Evolutionary conservation across 805 yeast species (phyloP), one percentile per base, ranked within the genome.

Genomic region (Candida maris): DNA sequence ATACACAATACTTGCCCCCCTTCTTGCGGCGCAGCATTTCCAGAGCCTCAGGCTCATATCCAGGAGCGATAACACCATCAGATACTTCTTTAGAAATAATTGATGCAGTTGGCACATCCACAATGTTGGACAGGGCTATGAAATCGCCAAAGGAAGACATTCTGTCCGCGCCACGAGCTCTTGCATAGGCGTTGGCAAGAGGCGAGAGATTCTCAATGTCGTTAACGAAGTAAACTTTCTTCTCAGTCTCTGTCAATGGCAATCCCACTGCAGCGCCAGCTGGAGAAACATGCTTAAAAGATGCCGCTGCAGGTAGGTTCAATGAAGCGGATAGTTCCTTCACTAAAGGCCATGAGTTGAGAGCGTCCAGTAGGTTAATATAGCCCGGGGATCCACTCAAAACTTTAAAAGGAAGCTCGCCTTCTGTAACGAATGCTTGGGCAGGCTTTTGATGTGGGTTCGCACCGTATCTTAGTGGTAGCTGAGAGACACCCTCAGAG

Each of bases 401-500:
- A 19, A 91, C 97, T 69, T 84, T 84, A 74, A 93, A 91, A 34
- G 98, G 98, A 49, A 93, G 75, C 49, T 82, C 84, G 54, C 94
- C 96, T 49, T 80, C 77, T 40, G 81, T 63, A 39, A 93, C 95
- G 59, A 67, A 93, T 36, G 97, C 96, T 73, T 93, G 98, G 20
- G 98, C 97, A 33, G 98, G 98, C 68, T 87, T 93, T 73, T 93
- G 98, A 67, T 93, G 97, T 42, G 98, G 98, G 73, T 93, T 93
- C 41, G 96, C 96, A 64, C 98, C 98, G 65, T 93, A 93, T 72
- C 98, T 82, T 56, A 93, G 76, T 19, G 97, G 91, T 65, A 93
- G 73, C 75, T 91, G 97, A 37, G 93, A 76, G 32, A 68, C 70
- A 61, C 81, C 84, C 69, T 91, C 97, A 34, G 95, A 77, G 71